Evolutionary conservation across 1,284 basidiomycete species (phyloP).

Genomic region (Mrakiaceae sp.): DNA sequence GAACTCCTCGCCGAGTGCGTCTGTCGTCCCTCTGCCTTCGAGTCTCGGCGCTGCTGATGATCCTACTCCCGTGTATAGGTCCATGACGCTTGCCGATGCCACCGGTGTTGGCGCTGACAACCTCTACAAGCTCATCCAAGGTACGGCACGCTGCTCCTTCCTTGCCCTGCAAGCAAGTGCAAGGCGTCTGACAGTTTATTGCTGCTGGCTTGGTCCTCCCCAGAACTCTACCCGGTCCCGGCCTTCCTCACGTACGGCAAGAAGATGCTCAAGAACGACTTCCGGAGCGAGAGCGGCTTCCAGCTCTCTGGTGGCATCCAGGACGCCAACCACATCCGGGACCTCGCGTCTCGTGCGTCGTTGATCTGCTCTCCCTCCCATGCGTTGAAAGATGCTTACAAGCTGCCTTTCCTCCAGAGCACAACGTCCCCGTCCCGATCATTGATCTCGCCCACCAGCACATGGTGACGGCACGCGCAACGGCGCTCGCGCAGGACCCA

Average conservation of each 20-base stretch:
- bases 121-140: constrained; percentile 15
- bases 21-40: not conserved
- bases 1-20: constrained; percentile 28
- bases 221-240: constrained; percentile 27
- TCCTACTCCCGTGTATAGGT: constrained; percentile 12
- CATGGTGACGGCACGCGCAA: constrained; percentile 61
- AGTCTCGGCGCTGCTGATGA: not conserved
- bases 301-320: constrained; percentile 59
- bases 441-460: constrained; percentile 61
- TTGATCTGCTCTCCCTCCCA: not conserved
- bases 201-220: not conserved
- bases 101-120: constrained; percentile 16
- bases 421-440: constrained; percentile 67
- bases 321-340: constrained; percentile 32
- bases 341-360: constrained; percentile 32
- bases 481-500: constrained; percentile 17
- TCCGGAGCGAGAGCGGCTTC: constrained; percentile 57
- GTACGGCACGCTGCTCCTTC: not conserved
- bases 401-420: constrained; percentile 28
- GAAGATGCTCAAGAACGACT: constrained; percentile 27
- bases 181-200: not conserved
- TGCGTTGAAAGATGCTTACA: not conserved
- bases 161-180: constrained; percentile 9
- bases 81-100: not conserved
- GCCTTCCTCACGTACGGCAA: constrained; percentile 28